A percentile compares a stretch with the other conserved stretches of the same genome.
Conservation (phyloP, 192 early-diverging fungal genomes). For the Entomortierella lignicola region DNA sequence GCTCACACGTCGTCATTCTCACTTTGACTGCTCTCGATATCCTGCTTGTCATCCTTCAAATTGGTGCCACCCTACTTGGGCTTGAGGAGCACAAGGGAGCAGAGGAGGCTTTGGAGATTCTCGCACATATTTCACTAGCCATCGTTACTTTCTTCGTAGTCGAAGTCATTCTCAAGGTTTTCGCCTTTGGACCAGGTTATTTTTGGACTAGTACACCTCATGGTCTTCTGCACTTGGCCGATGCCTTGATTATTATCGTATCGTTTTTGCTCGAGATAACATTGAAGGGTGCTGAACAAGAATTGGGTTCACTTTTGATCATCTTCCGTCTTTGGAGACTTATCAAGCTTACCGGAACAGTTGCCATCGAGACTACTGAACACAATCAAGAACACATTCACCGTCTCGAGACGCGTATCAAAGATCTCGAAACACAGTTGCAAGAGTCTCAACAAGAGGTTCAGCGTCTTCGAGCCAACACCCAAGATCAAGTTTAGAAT, state of each 20-base stretch:
- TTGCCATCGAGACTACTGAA: constrained; percentile 56
- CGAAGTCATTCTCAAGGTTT: constrained; percentile 58
- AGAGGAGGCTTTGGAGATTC: constrained; percentile 48
- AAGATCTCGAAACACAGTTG: constrained; percentile 19
- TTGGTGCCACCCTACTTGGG: constrained; percentile 39
- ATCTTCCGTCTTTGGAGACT: constrained; percentile 69
- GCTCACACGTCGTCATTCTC: constrained; percentile 45
- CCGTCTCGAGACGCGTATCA: constrained; percentile 3
- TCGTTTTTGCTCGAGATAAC: constrained; percentile 63
- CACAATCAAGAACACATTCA: constrained; percentile 15
- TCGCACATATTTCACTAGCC: constrained; percentile 46
- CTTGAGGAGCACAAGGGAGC: constrained; percentile 39
- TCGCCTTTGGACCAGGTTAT: constrained; percentile 61
- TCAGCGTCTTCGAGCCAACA: constrained; percentile 39
- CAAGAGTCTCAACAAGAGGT: constrained; percentile 28
- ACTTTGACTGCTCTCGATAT: constrained; percentile 45
- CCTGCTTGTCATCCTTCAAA: constrained; percentile 47
- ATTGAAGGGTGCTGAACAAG: constrained; percentile 63
- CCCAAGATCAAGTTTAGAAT: constrained; percentile 26
- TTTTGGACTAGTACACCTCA: constrained; percentile 53
- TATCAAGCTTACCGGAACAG: constrained; percentile 60
- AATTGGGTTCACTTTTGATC: constrained; percentile 63
- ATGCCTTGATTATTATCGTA: constrained; percentile 59
- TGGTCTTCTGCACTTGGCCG: constrained; percentile 60
- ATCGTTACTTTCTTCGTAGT: constrained; percentile 64